Evolutionary conservation across 1,284 basidiomycete species (phyloP), one percentile per base, ranked within the genome.

Genomic region (Naganishia sp.): DNA sequence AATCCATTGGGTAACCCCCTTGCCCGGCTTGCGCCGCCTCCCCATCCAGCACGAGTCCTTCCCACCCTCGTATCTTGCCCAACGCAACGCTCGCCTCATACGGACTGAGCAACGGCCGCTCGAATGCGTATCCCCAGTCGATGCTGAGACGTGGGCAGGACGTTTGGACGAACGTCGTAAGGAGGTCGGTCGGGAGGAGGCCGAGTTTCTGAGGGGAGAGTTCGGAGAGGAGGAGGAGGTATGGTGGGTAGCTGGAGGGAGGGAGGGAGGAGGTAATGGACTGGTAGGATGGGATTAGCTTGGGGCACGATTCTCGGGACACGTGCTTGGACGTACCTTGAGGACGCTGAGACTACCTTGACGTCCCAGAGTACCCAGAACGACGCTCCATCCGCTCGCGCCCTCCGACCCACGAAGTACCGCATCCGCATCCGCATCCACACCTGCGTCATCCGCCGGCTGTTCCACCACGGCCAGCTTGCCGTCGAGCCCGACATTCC

Each of bases 91-190:
- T 88, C 0, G 92, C 89, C 80, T 99, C 96, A 77, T 98, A 99
- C 0, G 95, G 94, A 72, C 88, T 95, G 33, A 99, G 81, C 53
- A 99, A 81, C 0, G 96, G 96, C 36, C 86, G 84, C 59, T 88
- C 83, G 80, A 99, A 99, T 0, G 95, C 95, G 74, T 94, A 94
- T 2, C 94, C 94, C 96, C 96, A 99, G 77, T 99, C 96, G 69
- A 99, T 99, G 7, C 92, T 94, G 57, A 99, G 80, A 16, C 95
- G 86, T 2, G 95, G 95, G 80, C 95, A 98, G 0, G 92, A 92
- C 1, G 95, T 98, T 77, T 98, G 95, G 23, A 98, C 87, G 75
- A 97, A 97, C 0, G 90, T 88, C 4, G 89, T 87, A 66, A 98
- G 84, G 71, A 92, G 84, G 25, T 75, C 74, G 0, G 86, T 84